Percentiles rank a stretch among this genome's conserved stretches.
Evolutionary conservation across 352 stramenopile genomes (phyloP).

Genomic region (Globisporangium nunn): DNA sequence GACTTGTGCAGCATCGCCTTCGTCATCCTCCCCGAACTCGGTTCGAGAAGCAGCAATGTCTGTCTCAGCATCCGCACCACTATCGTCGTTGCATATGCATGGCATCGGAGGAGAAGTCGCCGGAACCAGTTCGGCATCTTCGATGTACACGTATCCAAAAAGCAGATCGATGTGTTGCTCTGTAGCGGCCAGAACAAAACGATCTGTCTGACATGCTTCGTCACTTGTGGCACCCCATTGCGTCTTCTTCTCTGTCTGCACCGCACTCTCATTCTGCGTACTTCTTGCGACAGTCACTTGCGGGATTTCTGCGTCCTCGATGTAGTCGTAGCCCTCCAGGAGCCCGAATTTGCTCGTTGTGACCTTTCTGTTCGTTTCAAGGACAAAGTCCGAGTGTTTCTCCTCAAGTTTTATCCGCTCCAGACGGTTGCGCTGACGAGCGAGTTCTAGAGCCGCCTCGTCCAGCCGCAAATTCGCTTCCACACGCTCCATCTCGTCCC

Average conservation of each 20-base stretch:
- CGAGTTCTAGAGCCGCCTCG: slow-evolving; percentile 29
- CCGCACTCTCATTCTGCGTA: background rate
- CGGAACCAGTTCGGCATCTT: slow-evolving; percentile 5
- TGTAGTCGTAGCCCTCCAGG: slow-evolving; percentile 27
- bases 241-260: background rate
- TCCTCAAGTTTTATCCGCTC: slow-evolving; percentile 36
- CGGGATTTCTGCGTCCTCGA: slow-evolving; percentile 16
- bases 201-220: slow-evolving; percentile 11
- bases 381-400: slow-evolving; percentile 14
- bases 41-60: background rate
- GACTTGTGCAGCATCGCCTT: background rate
- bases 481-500: slow-evolving; percentile 37
- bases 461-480: slow-evolving; percentile 32
- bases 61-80: background rate
- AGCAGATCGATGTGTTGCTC: slow-evolving; percentile 10
- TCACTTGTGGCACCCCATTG: slow-evolving; percentile 6
- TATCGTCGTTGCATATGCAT: no score
- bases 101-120: background rate
- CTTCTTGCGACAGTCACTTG: background rate
- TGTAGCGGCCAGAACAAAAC: background rate
- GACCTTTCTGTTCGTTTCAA: background rate
- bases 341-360: background rate
- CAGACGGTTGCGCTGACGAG: slow-evolving; percentile 38
- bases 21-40: background rate
- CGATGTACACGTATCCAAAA: slow-evolving; percentile 14